Evolutionary conservation across 148 eudicot species (phyloP), one percentile per base, ranked within the genome.

Genomic region (Vaccinium corymbosum): DNA sequence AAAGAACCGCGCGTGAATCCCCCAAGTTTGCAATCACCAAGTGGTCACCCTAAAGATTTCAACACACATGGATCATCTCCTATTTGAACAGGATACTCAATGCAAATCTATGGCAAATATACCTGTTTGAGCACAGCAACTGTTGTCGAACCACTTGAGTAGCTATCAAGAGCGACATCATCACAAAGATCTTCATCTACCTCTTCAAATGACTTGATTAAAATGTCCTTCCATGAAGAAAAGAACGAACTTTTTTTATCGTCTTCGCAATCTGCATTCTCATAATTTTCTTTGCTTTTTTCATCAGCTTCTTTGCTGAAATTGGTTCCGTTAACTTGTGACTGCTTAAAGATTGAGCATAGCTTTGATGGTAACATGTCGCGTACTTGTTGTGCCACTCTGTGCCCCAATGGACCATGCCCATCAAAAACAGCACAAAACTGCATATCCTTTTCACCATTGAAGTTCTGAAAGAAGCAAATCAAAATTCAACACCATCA

Each of bases 351-450:
- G 2, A 84, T 46, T 5, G 82, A n/a, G 2, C 94, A 92, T 27
- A 95, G 85, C 88, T 89, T 96, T 1, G 85, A 22, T 0, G 98
- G 98, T 32, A 96, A 83, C 9, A 78, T 75, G 57, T 93, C 91
- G 11, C 97, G 93, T 8, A 91, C 90, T 32, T 87, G 83, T 5
- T 90, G 92, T 11, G 98, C 88, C 75, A 96, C 97, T 86, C 84
- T 89, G 92, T 95, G 98, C 10, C 98, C 98, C 1, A 83, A 57
- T 2, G 98, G 98, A 14, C 98, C 98, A 70, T 95, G 98, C 61
- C 98, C 98, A 55, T 96, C 98, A 46, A 93, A 92, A 61, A 96
- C 98, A 46, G 91, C 98, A 73, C 98, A 94, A 27, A 94, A 94
- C 85, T 85, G 82, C 78, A 85, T 83, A 79, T 85, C 97, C 78